Percentiles rank a stretch among this genome's conserved stretches.
These are phyloP conservation scores for Chlamydomonas asymmetrica DNA, from an alignment of 139 green algal genomes.

Conservation along the genomic window DNA sequence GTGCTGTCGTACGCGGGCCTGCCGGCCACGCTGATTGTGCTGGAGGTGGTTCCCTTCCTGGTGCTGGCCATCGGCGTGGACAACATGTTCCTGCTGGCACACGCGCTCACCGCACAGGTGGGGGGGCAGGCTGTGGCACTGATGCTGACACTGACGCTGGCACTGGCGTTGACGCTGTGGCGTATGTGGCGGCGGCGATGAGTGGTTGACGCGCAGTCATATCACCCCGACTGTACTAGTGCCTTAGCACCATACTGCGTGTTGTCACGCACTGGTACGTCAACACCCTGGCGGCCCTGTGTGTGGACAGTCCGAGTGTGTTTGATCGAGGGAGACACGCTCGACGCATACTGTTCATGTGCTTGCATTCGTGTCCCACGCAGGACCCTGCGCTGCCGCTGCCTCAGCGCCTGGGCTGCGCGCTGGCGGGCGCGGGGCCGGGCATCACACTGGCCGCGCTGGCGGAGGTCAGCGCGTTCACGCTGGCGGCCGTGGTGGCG, in stretches of 20 bases:
- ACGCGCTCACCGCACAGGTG: constrained; percentile 71
- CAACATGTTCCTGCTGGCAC: constrained; percentile 94
- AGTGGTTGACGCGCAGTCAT: too few species aligned
- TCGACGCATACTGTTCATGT: too few species aligned
- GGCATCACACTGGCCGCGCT: constrained; percentile 85
- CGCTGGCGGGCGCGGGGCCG: constrained; percentile 75
- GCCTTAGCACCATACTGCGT: too few species aligned
- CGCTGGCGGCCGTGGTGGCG: constrained; percentile 64
- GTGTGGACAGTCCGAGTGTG: too few species aligned
- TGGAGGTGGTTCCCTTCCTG: constrained; percentile 94
- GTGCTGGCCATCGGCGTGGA: constrained; percentile 91
- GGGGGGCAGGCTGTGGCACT: background rate
- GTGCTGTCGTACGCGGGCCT: constrained; percentile 64
- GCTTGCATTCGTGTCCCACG: background rate
- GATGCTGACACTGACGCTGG: too few species aligned
- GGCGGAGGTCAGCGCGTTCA: constrained; percentile 79
- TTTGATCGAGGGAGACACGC: too few species aligned
- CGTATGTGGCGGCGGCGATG: too few species aligned
- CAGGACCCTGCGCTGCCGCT: constrained; percentile 54
- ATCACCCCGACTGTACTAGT: too few species aligned
- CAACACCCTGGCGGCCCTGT: too few species aligned
- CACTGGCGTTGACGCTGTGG: too few species aligned
- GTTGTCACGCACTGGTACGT: too few species aligned
- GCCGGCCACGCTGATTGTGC: constrained; percentile 81
- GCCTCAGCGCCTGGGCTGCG: constrained; percentile 58